These are phyloP conservation scores for Yueomyces sp. DNA, from an alignment of 805 yeast species.

Conservation along the genomic window DNA sequence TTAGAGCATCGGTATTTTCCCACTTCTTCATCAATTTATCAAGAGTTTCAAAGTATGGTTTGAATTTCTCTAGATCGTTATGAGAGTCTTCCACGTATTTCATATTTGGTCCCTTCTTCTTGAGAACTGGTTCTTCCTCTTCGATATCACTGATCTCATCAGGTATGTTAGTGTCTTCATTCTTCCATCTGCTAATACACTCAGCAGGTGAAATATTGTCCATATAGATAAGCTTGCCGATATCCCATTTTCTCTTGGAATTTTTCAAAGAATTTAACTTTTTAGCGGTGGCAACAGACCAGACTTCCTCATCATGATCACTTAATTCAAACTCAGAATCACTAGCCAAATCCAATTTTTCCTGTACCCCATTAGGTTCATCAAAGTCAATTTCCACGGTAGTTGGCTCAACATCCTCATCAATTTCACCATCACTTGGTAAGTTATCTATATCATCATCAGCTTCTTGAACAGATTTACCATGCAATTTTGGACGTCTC, in stretches of 20 bases:
- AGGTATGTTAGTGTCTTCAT: slow-evolving; percentile 33
- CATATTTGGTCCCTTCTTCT: slow-evolving; percentile 24
- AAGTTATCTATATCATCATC: slow-evolving; percentile 34
- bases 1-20: slow-evolving; percentile 17
- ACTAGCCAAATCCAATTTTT: slow-evolving; percentile 32
- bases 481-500: slow-evolving; percentile 50
- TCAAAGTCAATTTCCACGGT: slow-evolving; percentile 37
- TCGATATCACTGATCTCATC: slow-evolving; percentile 29
- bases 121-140: slow-evolving; percentile 35
- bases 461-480: slow-evolving; percentile 34
- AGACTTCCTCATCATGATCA: slow-evolving; percentile 25
- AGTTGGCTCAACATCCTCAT: slow-evolving; percentile 31
- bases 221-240: slow-evolving; percentile 68
- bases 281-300: slow-evolving; percentile 38
- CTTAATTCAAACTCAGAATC: slow-evolving; percentile 37
- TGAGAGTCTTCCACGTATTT: slow-evolving; percentile 4
- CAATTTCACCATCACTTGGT: slow-evolving; percentile 32
- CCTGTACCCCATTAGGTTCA: slow-evolving; percentile 23
- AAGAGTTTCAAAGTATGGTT: slow-evolving; percentile 23
- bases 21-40: slow-evolving; percentile 21
- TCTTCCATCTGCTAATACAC: slow-evolving; percentile 58
- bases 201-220: slow-evolving; percentile 64
- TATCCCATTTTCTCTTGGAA: slow-evolving; percentile 53
- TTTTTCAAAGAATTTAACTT: slow-evolving; percentile 40
- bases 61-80: slow-evolving; percentile 21